These are phyloP conservation scores for Cryptococcus sp. DNA, from an alignment of 1,284 basidiomycete species.

Conservation along the genomic window DNA sequence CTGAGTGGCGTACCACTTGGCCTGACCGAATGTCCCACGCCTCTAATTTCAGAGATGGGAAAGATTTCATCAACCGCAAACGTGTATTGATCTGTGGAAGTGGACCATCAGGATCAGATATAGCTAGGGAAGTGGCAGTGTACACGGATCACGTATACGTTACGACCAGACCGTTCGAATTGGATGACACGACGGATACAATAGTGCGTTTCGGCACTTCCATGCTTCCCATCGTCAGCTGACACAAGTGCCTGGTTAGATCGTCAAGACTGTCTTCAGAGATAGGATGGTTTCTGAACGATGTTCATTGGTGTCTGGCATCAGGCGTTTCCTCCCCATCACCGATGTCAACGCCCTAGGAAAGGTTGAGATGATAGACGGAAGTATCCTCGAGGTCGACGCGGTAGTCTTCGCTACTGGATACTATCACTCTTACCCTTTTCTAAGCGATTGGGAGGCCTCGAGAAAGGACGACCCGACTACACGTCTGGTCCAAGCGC, in stretches of 20 bases:
- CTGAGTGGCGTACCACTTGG: constrained; percentile 51
- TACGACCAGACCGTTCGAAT: constrained; percentile 5
- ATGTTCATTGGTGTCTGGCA: constrained; percentile 24
- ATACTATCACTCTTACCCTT: constrained; percentile 55
- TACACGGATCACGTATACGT: constrained; percentile 9
- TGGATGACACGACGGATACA: constrained; percentile 4
- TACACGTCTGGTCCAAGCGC: background rate
- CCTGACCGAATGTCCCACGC: constrained; percentile 53
- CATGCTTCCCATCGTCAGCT: too few relatives aligned
- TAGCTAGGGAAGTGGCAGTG: constrained; percentile 43
- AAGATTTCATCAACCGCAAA: constrained; percentile 43
- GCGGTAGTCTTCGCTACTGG: constrained; percentile 55
- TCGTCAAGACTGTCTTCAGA: constrained; percentile 4
- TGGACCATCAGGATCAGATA: constrained; percentile 54
- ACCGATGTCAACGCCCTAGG: constrained; percentile 20
- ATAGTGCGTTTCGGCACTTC: background rate
- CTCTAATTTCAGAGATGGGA: constrained; percentile 55
- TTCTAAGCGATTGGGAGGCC: constrained; percentile 54
- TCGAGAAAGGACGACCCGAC: background rate
- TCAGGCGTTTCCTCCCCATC: constrained; percentile 38
- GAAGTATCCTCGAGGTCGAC: constrained; percentile 53
- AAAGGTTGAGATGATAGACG: constrained; percentile 51
- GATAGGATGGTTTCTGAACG: constrained; percentile 1
- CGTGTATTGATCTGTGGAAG: constrained; percentile 57
- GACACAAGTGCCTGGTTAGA: background rate